A percentile compares a stretch with the other conserved stretches of the same genome.
Evolutionary conservation across 2,329 filamentous ascomycete species (phyloP).

Genomic region (Ampelomyces quisqualis): DNA sequence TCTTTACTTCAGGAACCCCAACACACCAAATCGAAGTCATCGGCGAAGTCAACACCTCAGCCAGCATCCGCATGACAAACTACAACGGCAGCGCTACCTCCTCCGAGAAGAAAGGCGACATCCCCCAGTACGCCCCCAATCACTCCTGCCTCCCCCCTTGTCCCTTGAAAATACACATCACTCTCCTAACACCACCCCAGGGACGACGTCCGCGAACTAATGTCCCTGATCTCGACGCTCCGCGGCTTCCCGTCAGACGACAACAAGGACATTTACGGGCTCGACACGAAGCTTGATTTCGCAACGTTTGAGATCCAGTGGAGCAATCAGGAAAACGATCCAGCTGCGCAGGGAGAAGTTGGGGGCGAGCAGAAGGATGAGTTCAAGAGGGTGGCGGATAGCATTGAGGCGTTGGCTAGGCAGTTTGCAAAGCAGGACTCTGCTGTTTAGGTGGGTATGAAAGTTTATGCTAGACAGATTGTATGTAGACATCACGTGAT

Average conservation of each 20-base stretch:
- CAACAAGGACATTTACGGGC: slow-evolving; percentile 45
- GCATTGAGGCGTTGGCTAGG: slow-evolving; percentile 46
- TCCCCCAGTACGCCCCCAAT: slow-evolving; percentile 34
- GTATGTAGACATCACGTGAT: background rate
- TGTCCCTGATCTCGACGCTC: slow-evolving; percentile 41
- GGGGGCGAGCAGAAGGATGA: slow-evolving; percentile 47
- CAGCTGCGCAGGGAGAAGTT: slow-evolving; percentile 36
- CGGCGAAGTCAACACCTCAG: slow-evolving; percentile 45
- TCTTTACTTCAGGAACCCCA: slow-evolving; percentile 14
- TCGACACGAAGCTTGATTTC: slow-evolving; percentile 44
- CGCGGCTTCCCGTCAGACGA: slow-evolving; percentile 46
- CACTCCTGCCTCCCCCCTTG: background rate
- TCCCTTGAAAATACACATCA: too few relatives aligned
- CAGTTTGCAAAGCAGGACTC: slow-evolving; percentile 46
- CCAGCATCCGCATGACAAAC: slow-evolving; percentile 36
- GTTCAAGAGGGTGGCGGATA: slow-evolving; percentile 47
- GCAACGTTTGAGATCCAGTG: slow-evolving; percentile 49
- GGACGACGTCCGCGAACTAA: slow-evolving; percentile 47
- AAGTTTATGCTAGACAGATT: too few relatives aligned
- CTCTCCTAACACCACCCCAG: slow-evolving; percentile 14
- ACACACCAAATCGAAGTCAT: slow-evolving; percentile 43
- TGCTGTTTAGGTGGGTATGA: slow-evolving; percentile 27
- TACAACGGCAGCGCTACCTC: slow-evolving; percentile 35
- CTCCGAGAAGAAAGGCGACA: slow-evolving; percentile 43
- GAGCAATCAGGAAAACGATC: slow-evolving; percentile 44